Base-by-base conservation (phyloP, 164 flowering plant species). In the Annona cherimola region DNA sequence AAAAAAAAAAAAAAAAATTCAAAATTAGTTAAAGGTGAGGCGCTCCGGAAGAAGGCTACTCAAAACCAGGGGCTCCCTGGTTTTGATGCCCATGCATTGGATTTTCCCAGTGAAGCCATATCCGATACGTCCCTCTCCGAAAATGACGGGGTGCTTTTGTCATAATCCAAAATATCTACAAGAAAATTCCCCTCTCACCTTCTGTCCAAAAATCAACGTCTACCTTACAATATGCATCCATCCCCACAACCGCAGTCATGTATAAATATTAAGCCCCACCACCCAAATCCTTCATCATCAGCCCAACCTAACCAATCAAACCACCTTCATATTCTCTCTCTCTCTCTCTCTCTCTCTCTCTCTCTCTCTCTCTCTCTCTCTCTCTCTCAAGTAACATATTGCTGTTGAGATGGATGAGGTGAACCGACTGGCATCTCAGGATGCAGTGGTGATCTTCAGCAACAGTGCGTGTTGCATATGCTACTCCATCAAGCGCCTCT, bases 401-500 rank as follows among this genome's bases (percentile, higher is more conserved):
- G 12, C 67, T 9, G 7, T 62, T 62, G 41, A 39, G 39, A 85
- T 85, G 88, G 86, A 85, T 62, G 67, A 77, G 26, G 77, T 84
- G 4, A 72, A 50, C 50, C 80, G 75, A 45, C 42, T 83, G 73
- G 86, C 81, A 14, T 79, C 85, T 4, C 86, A 84, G 41, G 82
- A 80, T 75, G 87, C 88, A 5, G 86, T 91, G 76, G 94, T 91
- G 42, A 84, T 91, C 9, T 87, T 91, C 77, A 88, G 94, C 81
- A 44, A 76, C 9, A 91, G 97, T 76, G 78, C 77, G 0, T 91
- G 97, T 73, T 91, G 91, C 76, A 89, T 91, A 94, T 73, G 81
- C 76, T 86, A 87, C 76, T 80, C 88, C 63, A 84, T 84, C 12
- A 81, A 83, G 81, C 77, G 81, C 63, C 44, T 85, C 68, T 87